These are phyloP conservation scores for Lentithecium fluviatile DNA, from an alignment of 495 filamentous ascomycete species.

Conservation along the genomic window DNA sequence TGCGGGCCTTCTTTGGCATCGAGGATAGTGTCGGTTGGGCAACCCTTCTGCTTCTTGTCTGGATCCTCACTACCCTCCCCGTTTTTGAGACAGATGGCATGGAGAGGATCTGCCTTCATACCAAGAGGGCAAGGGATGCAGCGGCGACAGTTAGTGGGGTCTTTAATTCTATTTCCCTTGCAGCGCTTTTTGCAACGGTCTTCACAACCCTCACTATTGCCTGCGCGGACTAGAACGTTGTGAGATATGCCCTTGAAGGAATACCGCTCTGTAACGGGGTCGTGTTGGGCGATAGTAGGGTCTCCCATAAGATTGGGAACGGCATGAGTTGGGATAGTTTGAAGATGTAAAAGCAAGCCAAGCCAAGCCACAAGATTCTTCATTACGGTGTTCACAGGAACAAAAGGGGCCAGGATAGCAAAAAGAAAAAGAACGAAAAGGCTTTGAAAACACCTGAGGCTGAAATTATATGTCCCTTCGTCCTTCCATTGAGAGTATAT, in stretches of 20 bases:
- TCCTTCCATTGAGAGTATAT: no score
- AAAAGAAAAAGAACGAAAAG: neutral
- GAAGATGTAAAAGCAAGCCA: no score
- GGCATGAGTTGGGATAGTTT: no score
- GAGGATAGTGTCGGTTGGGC: conserved; percentile 1
- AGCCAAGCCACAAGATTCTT: no score
- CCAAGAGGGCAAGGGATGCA: conserved; percentile 10
- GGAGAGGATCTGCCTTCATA: conserved; percentile 1
- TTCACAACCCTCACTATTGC: neutral
- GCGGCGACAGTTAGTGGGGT: neutral
- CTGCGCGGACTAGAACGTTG: neutral
- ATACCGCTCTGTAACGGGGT: neutral
- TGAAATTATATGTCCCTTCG: no score
- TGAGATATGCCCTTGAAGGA: neutral
- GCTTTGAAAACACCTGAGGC: neutral
- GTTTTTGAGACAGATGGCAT: conserved; percentile 1
- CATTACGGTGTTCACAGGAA: no score
- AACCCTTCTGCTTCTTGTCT: conserved; percentile 12
- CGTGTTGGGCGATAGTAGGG: neutral
- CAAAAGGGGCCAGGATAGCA: no score
- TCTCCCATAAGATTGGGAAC: neutral
- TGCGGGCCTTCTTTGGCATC: conserved; percentile 9
- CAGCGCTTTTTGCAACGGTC: conserved; percentile 1
- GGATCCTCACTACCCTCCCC: no score
- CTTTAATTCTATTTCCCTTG: neutral